Base-by-base conservation (phyloP, 257 asterid genomes). In the Rehmannia glutinosa region DNA sequence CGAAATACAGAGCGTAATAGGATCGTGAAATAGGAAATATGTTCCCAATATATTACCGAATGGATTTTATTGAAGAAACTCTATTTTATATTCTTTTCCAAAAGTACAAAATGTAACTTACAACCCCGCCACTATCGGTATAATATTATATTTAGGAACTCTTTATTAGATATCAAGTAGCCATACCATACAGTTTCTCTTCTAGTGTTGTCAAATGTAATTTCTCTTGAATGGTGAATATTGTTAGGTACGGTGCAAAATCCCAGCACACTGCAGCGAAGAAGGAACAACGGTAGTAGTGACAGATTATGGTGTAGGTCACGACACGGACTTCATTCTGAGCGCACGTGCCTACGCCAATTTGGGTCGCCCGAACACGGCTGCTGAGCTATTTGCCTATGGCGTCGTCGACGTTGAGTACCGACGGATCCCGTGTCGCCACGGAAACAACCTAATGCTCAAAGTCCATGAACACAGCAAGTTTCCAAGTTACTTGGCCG, bases 221-320 rank as follows among this genome's bases (percentile, higher is more conserved):
- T n/a, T n/a, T n/a, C n/a, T n/a, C n/a, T n/a, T n/a, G n/a, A 4
- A 13, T 4, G 38, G 38, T 32, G 38, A 32, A 8, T 33, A 5
- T n/a, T 13, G 13, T 61, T 19, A 91, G 96, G 89, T 91, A 1
- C 79, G 83, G 75, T 91, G 97, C 83, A 86, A 54, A 52, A 68
- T 86, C 62, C 67, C 89, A 3, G 28, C 79, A 41, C 77, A 80
- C 9, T 91, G 97, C 80, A 82, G 49, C 15, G 83, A 78, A 0
- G 95, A 82, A 1, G 97, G 97, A 24, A 76, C 81, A 0, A 77
- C 20, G 13, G 69, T 86, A 3, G 86, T 91, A 2, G 96, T 79
- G 62, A 88, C 97, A 0, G 97, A 91, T 68, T 82, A 64, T 17
- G 97, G 93, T 0, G 94, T 28, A 55, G 96, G 96, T 6, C 74